Conservation (phyloP, 2,329 filamentous ascomycete species). For the Stylonectria norvegica region DNA sequence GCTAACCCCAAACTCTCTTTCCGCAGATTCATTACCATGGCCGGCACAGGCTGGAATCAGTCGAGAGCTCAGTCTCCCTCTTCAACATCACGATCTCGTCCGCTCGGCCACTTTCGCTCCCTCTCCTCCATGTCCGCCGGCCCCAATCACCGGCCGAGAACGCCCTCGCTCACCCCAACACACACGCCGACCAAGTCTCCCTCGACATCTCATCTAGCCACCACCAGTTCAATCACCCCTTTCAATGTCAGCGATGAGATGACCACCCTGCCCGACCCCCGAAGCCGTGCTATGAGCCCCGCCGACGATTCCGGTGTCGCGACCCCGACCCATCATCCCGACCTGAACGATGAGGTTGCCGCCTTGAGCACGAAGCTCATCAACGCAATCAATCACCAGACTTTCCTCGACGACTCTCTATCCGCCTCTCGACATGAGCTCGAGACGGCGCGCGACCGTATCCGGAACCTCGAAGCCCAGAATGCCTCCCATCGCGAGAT, state of each 20-base stretch:
- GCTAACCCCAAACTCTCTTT: constrained; percentile 18
- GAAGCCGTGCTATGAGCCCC: constrained; percentile 51
- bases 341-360: constrained; percentile 71
- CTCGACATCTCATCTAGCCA: constrained; percentile 35
- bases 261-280: constrained; percentile 66
- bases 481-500: constrained; percentile 69
- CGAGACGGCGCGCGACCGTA: constrained; percentile 64
- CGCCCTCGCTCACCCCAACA: constrained; percentile 33
- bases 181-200: constrained; percentile 39
- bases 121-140: constrained; percentile 51
- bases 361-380: constrained; percentile 93
- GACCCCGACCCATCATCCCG: constrained; percentile 46
- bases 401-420: constrained; percentile 82
- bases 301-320: constrained; percentile 34
- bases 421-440: constrained; percentile 80
- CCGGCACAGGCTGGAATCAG: constrained; percentile 51
- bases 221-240: constrained; percentile 36
- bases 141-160: constrained; percentile 34
- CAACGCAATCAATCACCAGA: constrained; percentile 96
- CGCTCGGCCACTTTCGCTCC: constrained; percentile 50
- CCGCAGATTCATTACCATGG: constrained; percentile 45
- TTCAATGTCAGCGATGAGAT: constrained; percentile 56
- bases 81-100: constrained; percentile 23
- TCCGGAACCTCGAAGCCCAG: constrained; percentile 63
- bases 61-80: constrained; percentile 43